Conservation (phyloP, 768 basidiomycete species). For the Suillus spraguei region DNA sequence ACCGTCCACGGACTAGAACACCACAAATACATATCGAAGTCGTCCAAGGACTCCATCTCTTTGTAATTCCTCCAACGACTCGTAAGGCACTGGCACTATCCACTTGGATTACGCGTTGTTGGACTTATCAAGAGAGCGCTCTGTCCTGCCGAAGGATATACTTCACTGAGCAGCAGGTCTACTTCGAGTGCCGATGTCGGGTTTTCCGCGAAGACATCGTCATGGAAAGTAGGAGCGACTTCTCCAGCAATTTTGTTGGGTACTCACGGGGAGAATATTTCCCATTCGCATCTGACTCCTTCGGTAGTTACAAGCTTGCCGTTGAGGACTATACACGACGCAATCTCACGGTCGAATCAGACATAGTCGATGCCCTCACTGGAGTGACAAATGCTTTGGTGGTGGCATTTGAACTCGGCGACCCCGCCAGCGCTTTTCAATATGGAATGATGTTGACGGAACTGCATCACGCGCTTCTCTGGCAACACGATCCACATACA, state of each 20-base stretch:
- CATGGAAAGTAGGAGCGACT: slow-evolving; percentile 16
- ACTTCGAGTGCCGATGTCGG: slow-evolving; percentile 23
- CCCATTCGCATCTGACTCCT: neutral
- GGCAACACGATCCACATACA: slow-evolving; percentile 23
- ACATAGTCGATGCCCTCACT: neutral
- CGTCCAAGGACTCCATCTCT: slow-evolving; percentile 24
- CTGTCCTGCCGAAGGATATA: slow-evolving; percentile 25
- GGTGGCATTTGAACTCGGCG: neutral
- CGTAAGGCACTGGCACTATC: slow-evolving; percentile 12
- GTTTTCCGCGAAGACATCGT: slow-evolving; percentile 25
- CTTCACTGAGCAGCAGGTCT: slow-evolving; percentile 26
- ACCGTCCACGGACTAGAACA: slow-evolving; percentile 15
- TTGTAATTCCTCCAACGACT: slow-evolving; percentile 19
- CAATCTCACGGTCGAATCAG: slow-evolving; percentile 5
- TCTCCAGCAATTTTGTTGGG: neutral
- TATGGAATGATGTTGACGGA: slow-evolving; percentile 12
- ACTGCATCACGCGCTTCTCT: slow-evolving; percentile 20
- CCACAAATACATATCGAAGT: slow-evolving; percentile 19
- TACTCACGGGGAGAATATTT: neutral
- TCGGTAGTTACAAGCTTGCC: neutral
- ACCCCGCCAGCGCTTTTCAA: neutral
- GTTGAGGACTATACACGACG: neutral
- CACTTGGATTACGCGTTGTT: slow-evolving; percentile 23
- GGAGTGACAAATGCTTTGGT: slow-evolving; percentile 1
- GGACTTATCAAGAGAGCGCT: slow-evolving; percentile 25